Conservation (phyloP, 2,329 filamentous ascomycete species). For the Harringtonia aguacate region DNA sequence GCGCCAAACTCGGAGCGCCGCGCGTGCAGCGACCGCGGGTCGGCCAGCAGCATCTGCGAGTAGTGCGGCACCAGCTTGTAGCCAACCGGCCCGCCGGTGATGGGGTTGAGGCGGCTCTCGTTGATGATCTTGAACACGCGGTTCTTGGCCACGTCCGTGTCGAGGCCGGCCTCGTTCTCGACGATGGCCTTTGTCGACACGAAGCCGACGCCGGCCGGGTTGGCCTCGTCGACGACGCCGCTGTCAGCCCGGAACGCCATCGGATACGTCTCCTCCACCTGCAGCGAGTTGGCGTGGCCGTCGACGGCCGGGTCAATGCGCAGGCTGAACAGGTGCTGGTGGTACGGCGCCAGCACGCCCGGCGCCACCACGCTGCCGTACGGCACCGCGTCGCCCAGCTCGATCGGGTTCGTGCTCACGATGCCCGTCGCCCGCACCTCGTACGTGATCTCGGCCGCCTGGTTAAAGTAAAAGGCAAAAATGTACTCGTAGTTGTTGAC, state of each 20-base stretch:
- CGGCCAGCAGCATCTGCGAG: conserved; percentile 33
- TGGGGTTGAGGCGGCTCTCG: conserved; percentile 26
- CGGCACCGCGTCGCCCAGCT: conserved; percentile 5
- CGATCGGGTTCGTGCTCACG: conserved; percentile 49
- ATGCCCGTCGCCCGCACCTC: conserved; percentile 58
- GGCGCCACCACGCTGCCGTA: conserved; percentile 54
- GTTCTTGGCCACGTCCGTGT: conserved; percentile 39
- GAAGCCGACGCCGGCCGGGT: conserved; percentile 40
- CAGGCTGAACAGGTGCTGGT: conserved; percentile 58
- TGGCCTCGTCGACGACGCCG: conserved; percentile 20
- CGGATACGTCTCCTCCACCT: conserved; percentile 27
- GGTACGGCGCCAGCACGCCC: conserved; percentile 55
- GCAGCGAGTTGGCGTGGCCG: conserved; percentile 42
- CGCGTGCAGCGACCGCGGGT: conserved; percentile 27
- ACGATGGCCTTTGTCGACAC: conserved; percentile 29
- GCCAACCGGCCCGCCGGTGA: conserved; percentile 30
- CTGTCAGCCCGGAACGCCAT: too few relatives aligned
- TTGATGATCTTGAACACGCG: conserved; percentile 39
- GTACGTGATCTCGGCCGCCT: conserved; percentile 47
- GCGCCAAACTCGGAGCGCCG: conserved; percentile 28
- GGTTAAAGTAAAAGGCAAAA: conserved; percentile 44
- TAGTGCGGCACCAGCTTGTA: conserved; percentile 31
- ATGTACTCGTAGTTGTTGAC: conserved; percentile 60
- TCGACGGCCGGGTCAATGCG: conserved; percentile 56
- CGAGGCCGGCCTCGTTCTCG: conserved; percentile 21